Evolutionary conservation across 2,329 filamentous ascomycete species (phyloP), one percentile per base, ranked within the genome.

Genomic region (Diaporthe citri): DNA sequence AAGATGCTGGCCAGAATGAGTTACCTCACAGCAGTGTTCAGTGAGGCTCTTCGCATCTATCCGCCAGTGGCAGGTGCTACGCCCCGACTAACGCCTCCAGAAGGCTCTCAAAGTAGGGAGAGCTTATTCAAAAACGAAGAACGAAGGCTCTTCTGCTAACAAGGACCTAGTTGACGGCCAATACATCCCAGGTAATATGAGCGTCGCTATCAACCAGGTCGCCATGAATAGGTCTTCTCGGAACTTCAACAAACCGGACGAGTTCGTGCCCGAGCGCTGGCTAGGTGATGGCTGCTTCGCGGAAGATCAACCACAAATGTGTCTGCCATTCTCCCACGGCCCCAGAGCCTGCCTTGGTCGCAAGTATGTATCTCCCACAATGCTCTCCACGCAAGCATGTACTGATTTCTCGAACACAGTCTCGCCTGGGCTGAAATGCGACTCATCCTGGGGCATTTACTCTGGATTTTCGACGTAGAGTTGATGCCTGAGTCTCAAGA

Each of bases 31-130:
- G 84, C 84, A 13, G 79, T 78, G 59, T 75, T 86, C 22, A 78
- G 85, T 9, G 85, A 86, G 77, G 79, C 79, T 9, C 73, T 86
- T 34, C 80, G 85, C 15, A 77, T 85, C 69, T 85, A 84, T 69
- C 84, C 85, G 17, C 76, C 75, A 12, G 73, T 74, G 6, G 72
- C 75, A 12, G 59, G 39, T 12, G 72, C 60, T 2, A 69, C 48
- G 46, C 64, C 64, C 39, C 46, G 64, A 9, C 31, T 52, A 36
- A 55, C 48, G 31, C 64, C 64, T 34, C 64, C 62, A 22, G n/a
- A 28, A 2, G 62, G 62, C 8, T 25, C 62, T 66, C 43, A 10
- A 51, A 66, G 62, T 66, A 51, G n/a, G 62, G 20, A 31, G 51
- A 51, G 43, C 41, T 66, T 48, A n/a, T n/a, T n/a, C n/a, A n/a